Conservation (phyloP, 345 rosid genomes). For the Melaleuca alternifolia region DNA sequence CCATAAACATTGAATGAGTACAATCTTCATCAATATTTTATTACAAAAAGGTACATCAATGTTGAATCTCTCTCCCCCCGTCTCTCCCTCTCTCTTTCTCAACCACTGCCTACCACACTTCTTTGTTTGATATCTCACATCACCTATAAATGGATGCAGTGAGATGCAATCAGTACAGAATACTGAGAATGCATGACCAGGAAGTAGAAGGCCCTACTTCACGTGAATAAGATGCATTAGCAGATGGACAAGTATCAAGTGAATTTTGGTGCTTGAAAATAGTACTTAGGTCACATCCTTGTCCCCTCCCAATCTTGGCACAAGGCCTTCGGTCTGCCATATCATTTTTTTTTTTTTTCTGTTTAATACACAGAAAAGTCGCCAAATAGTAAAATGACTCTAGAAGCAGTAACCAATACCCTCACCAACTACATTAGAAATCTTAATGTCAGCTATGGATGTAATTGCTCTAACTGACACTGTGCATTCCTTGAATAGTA, state of each 20-base stretch:
- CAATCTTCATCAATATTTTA: neutral
- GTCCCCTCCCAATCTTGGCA: neutral
- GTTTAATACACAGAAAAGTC: neutral
- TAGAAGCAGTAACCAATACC: neutral
- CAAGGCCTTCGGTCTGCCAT: neutral
- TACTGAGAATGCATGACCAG: neutral
- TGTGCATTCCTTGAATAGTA: neutral
- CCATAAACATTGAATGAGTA: neutral
- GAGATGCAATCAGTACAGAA: neutral
- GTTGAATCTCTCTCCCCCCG: neutral
- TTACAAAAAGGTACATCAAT: neutral
- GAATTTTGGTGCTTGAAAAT: neutral
- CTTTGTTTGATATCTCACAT: neutral
- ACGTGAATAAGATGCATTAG: neutral
- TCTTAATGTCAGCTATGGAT: neutral
- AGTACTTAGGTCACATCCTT: neutral
- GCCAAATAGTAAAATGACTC: neutral
- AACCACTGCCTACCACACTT: neutral
- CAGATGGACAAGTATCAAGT: neutral
- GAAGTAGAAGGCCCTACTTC: neutral
- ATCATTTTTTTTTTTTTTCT: neutral
- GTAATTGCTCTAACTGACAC: neutral
- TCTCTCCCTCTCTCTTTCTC: neutral
- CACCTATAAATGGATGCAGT: neutral
- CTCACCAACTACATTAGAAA: neutral